Percentiles rank a stretch among this genome's conserved stretches.
phyloP scores from a whole-genome alignment of 116 monocot genomes.

The Papilionanthe hybrid region DNA sequence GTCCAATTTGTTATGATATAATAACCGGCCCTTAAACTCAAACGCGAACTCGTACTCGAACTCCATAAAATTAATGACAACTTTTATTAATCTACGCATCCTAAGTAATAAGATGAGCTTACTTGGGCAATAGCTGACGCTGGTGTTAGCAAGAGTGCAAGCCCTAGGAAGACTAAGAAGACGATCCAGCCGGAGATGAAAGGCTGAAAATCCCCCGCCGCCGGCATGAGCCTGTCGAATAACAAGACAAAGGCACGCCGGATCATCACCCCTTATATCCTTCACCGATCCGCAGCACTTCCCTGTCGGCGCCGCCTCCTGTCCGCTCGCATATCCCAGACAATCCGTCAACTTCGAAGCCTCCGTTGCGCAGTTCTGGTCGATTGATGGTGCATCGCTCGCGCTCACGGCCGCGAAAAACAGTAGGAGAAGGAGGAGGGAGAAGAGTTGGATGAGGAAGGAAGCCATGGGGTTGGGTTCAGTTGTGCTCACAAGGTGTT shows the following conservation, averaged over 20 bases:
- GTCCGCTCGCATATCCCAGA: conserved; percentile 15
- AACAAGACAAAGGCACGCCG: conserved; percentile 20
- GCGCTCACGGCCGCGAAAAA: neutral
- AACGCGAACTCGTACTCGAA: too few relatives aligned
- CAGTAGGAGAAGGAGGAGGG: neutral
- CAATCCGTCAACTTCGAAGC: conserved; percentile 23
- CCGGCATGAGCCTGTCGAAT: conserved; percentile 17
- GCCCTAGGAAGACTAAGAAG: conserved; percentile 17
- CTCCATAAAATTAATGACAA: too few relatives aligned
- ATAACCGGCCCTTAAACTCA: too few relatives aligned
- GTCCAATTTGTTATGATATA: too few relatives aligned
- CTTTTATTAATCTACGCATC: too few relatives aligned
- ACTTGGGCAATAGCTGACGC: conserved; percentile 17
- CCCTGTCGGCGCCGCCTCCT: conserved; percentile 6
- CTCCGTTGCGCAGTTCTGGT: conserved; percentile 15
- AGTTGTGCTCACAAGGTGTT: neutral
- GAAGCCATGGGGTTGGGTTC: neutral
- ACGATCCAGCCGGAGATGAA: conserved; percentile 19
- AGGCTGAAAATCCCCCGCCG: neutral
- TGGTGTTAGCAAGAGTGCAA: conserved; percentile 18
- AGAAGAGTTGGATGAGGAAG: neutral
- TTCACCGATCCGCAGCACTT: conserved; percentile 17
- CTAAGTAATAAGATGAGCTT: neutral
- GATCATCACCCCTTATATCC: conserved; percentile 10
- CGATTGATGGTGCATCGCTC: neutral